Base-by-base conservation (phyloP, 2,329 filamentous ascomycete genomes). In the Xylariales sp. region DNA sequence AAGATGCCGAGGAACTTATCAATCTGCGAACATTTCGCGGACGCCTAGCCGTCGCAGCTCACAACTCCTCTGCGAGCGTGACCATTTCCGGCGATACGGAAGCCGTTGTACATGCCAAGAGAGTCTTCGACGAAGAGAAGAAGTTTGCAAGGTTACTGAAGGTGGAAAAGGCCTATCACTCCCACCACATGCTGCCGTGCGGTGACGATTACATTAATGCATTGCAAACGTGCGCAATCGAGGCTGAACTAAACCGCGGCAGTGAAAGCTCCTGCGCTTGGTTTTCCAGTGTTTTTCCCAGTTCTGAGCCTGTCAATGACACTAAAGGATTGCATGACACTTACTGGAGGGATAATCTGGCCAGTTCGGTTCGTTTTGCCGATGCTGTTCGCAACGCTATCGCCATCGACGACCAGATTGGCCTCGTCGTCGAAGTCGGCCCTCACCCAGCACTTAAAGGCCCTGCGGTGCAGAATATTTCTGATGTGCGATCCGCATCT, bases 371-470 rank as follows among this genome's bases (percentile, higher is more conserved):
- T 8, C 14, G 18, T 7, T 37, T 37, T 19, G 12, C 5, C 13
- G 35, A 30, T 4, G 35, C 35, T 13, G 16, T 37, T 6, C n/a
- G 8, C 23, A 8, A 8, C n/a, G n/a, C n/a, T 8, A n/a, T 25
- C 8, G 8, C 23, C 18, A 27, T 23, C 7, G n/a, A 31, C 6
- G 15, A 28, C 13, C 6, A 16, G 5, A 53, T 49, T 25, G 49
- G 60, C 24, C 32, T 56, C 1, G 46, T 47, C 5, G 31, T 65
- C 3, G 63, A 66, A 37, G 30, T 65, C 10, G 63, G 63, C 2
- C 55, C 62, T 5, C 61, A 50, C 43, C 55, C 62, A 5, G 58
- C 62, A 14, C 48, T 65, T 2, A 58, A 62, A 40, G 55, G 52
- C 1, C 45, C 47, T 3, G 29, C 33, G 2, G n/a, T 3, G 4